Evolutionary conservation across 441 rosid genomes (phyloP).

Genomic region (Populus tomentosa): DNA sequence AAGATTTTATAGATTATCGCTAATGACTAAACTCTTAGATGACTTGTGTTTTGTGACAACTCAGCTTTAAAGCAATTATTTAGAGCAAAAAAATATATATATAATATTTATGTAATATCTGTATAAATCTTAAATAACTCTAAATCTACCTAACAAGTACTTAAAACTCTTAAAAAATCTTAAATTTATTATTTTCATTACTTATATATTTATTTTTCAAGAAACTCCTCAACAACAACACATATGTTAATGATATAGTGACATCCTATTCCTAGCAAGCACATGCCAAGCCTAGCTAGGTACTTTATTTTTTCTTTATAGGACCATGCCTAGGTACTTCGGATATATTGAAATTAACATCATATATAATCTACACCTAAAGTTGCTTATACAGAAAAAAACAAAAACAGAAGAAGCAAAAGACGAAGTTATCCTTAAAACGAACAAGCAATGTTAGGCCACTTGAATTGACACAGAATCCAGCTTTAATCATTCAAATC

Average conservation of each 20-base stretch:
- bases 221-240: too few relatives aligned
- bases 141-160: too few relatives aligned
- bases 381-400: neutral
- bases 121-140: too few relatives aligned
- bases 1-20: too few relatives aligned
- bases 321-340: neutral
- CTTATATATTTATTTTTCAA: too few relatives aligned
- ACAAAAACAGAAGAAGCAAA: too few relatives aligned
- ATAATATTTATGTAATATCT: accelerated
- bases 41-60: accelerated
- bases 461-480: neutral
- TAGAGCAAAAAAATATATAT: accelerated
- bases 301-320: too few relatives aligned
- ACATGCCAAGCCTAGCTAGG: neutral
- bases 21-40: too few relatives aligned
- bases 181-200: too few relatives aligned
- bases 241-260: too few relatives aligned
- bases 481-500: neutral
- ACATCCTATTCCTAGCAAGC: neutral
- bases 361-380: neutral
- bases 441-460: neutral
- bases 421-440: neutral
- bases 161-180: too few relatives aligned
- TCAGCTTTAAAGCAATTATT: accelerated
- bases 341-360: neutral